Evolutionary conservation across 2,329 filamentous ascomycete species (phyloP), one percentile per base, ranked within the genome.

Genomic region (Phyllosticta citribraziliensis): DNA sequence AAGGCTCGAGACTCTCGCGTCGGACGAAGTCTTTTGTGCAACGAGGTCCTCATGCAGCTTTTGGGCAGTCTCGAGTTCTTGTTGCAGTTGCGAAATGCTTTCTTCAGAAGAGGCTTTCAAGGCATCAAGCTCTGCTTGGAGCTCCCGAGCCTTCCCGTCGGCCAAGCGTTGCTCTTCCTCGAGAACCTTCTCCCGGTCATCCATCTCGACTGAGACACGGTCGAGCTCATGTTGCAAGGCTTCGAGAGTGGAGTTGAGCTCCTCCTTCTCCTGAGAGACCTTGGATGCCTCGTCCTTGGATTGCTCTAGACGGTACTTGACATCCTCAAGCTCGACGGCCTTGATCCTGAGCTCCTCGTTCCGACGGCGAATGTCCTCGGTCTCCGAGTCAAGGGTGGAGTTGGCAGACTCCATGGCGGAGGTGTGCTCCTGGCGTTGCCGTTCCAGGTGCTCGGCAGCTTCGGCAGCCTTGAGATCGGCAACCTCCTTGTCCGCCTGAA

Each of bases 341-440:
- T 62, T 62, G 60, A 62, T 47, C 56, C 57, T 55, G 17, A 62
- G 56, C 12, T 62, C 60, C 6, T 62, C 60, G 22, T 62, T 62
- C 12, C 40, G 33, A 8, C 56, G 55, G 9, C 55, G 55, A 27
- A 62, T 62, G 19, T 62, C 60, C 22, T 58, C 55, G 5, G 60
- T 62, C 56, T 62, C 51, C 11, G 56, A 17, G n/a, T 62, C 55
- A 27, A 51, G 57, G 33, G 8, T 25, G 24, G 55, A 51, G 24
- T 35, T 22, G n/a, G 60, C 60, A 33, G 60, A 55, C 11, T 52
- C 51, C 22, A 62, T 35, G 4, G 55, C 56, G 19, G 51, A 55
- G 24, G 47, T 52, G 25, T 62, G 60, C 22, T 57, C 60, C 14
- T 53, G 30, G 6, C 40, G 33, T 14, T 51, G 50, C 12, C 55